A percentile compares a stretch with the other conserved stretches of the same genome.
These are phyloP conservation scores for Aphelidium insulamus DNA, from an alignment of 371 early-diverging fungal species.

Conservation along the genomic window DNA sequence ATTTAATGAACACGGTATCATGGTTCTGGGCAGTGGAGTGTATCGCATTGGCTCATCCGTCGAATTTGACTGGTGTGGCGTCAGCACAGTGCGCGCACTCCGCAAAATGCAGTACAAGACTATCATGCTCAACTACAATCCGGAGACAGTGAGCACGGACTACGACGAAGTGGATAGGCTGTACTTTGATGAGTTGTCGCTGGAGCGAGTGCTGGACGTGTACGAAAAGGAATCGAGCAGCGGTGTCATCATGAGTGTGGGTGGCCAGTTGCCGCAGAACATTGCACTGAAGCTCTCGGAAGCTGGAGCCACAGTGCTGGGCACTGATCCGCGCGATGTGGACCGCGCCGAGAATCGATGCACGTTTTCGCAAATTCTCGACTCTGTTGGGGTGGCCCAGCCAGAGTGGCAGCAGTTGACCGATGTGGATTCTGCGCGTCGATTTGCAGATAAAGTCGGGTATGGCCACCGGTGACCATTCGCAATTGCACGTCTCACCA, in stretches of 20 bases:
- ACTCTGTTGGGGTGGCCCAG: slow-evolving; percentile 77
- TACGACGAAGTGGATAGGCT: slow-evolving; percentile 84
- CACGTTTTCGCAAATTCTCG: slow-evolving; percentile 72
- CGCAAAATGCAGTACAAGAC: slow-evolving; percentile 55
- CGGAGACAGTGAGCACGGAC: slow-evolving; percentile 88
- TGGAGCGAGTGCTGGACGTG: slow-evolving; percentile 82
- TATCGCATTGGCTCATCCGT: slow-evolving; percentile 85
- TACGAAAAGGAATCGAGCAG: slow-evolving; percentile 54
- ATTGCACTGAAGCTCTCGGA: slow-evolving; percentile 60
- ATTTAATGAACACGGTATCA: slow-evolving; percentile 64
- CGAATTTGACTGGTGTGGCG: slow-evolving; percentile 88
- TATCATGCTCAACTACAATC: slow-evolving; percentile 91
- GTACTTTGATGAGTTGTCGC: slow-evolving; percentile 75
- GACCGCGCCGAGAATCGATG: slow-evolving; percentile 81
- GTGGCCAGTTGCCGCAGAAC: slow-evolving; percentile 84
- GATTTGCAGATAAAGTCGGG: slow-evolving; percentile 59
- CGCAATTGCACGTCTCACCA: neutral
- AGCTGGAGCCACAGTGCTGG: slow-evolving; percentile 39
- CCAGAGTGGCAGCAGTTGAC: slow-evolving; percentile 81
- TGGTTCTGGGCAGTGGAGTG: slow-evolving; percentile 88
- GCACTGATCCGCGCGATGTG: slow-evolving; percentile 73
- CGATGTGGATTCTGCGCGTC: slow-evolving; percentile 45
- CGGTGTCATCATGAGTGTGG: slow-evolving; percentile 67
- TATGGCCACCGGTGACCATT: slow-evolving; percentile 1
- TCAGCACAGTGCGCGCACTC: slow-evolving; percentile 53